Base-by-base conservation (phyloP, 2,329 filamentous ascomycete genomes). In the Rhexocercosporidium sp. region DNA sequence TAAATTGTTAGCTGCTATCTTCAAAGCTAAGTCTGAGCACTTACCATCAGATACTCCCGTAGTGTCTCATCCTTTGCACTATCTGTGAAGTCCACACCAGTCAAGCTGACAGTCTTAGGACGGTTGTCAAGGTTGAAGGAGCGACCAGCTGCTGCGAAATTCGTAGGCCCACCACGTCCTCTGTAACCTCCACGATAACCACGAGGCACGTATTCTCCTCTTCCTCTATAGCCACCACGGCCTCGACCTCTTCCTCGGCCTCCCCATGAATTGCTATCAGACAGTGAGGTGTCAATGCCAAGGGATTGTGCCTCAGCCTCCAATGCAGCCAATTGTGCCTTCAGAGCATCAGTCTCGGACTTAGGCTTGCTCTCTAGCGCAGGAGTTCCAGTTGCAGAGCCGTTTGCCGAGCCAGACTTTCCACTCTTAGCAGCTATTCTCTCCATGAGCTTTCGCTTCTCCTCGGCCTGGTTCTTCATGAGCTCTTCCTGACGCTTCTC, bases 51-150 rank as follows among this genome's bases (percentile, higher is more conserved):
- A 77, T 91, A 90, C 73, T 92, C 89, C 69, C 91, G 84, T 51
- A 95, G 81, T 31, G 84, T 83, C 78, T 94, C 92, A 70, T 94
- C 89, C 74, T 87, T 87, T 34, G 85, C 85, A 1, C 85, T 75
- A 16, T 82, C 82, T 3, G 88, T 88, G 75, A 90, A 88, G 78
- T 89, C 88, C 12, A 88, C 84, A 3, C 88, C 90, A 8, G 83
- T 83, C 27, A 95, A 79, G 6, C 86, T 84, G 11, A 96, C 81
- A 69, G 85, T 89, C 76, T 86, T 91, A 0, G 92, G 90, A 53
- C 92, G 84, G 76, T 94, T 94, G 75, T 96, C 92, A 25, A 96
- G 82, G 20, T 90, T 90, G 71, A 90, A 91, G 37, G 85, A 74
- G 6, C 80, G 81, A 31, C 80, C 73, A 25, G 37, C 51, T 7